These are phyloP conservation scores for Lactarius trivialis DNA, from an alignment of 768 basidiomycete genomes.

Conservation along the genomic window DNA sequence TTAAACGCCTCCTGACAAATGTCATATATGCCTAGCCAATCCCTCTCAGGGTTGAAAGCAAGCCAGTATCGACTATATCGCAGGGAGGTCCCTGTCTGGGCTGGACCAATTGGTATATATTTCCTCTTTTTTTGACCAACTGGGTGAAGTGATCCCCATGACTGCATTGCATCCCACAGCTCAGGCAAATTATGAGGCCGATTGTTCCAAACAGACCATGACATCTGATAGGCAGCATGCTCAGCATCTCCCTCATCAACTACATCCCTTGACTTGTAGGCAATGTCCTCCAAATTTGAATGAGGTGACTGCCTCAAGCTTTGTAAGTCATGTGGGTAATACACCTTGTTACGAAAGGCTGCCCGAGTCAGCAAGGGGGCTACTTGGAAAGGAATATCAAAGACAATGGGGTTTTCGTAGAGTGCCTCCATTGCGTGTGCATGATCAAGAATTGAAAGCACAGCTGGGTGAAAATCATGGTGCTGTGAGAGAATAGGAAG, in stretches of 20 bases:
- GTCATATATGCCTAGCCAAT: conserved; percentile 8
- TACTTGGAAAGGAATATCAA: background rate
- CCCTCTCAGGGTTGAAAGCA: background rate
- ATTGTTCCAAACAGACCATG: background rate
- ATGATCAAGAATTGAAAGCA: background rate
- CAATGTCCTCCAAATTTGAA: conserved; percentile 27
- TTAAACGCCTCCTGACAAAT: background rate
- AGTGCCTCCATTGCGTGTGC: conserved; percentile 1
- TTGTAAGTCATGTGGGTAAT: conserved; percentile 6
- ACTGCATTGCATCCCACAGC: background rate
- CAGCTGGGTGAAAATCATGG: conserved; percentile 2
- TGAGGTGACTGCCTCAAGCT: background rate
- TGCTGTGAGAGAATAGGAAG: conserved; percentile 8
- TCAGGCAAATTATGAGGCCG: background rate
- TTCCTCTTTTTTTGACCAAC: no score
- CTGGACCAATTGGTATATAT: no score
- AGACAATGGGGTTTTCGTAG: background rate
- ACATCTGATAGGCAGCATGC: background rate
- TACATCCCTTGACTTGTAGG: conserved; percentile 5
- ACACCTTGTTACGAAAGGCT: background rate
- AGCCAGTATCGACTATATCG: conserved; percentile 12
- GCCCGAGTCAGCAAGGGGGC: background rate
- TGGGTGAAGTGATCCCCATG: conserved; percentile 4
- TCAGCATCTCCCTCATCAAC: background rate
- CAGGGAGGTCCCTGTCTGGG: background rate